These are phyloP conservation scores for Acrasis kona DNA, from an alignment of 78 protist genomes.

Conservation along the genomic window DNA sequence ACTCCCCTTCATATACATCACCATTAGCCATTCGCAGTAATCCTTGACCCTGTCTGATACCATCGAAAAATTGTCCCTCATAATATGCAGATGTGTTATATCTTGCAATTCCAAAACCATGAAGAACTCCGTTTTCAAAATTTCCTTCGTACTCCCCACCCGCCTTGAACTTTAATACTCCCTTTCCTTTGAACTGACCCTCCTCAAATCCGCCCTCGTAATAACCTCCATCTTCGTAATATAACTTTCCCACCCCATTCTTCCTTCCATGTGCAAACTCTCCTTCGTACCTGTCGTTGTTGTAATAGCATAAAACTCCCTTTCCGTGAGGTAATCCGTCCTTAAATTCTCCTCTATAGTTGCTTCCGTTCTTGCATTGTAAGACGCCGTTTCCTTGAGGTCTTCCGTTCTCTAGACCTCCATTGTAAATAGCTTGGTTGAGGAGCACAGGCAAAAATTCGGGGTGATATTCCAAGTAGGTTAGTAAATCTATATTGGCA, in stretches of 20 bases:
- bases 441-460: too few species aligned
- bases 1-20: constrained; percentile 4
- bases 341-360: constrained; percentile 29
- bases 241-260: too few species aligned
- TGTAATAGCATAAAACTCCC: constrained; percentile 15
- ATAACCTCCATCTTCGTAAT: too few species aligned
- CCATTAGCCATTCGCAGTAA: neutral
- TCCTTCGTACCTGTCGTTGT: constrained; percentile 33
- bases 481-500: too few species aligned
- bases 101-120: too few species aligned
- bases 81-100: too few species aligned
- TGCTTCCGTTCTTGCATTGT: constrained; percentile 15
- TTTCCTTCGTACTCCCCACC: constrained; percentile 14
- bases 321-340: constrained; percentile 16
- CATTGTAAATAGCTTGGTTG: too few species aligned
- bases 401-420: too few species aligned
- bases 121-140: too few species aligned
- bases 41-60: constrained; percentile 11
- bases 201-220: constrained; percentile 15
- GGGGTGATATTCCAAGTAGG: too few species aligned
- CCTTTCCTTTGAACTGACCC: constrained; percentile 36
- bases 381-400: constrained; percentile 12
- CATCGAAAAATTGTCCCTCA: neutral
- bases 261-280: too few species aligned
- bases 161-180: too few species aligned